Conservation (phyloP, 2,329 filamentous ascomycete species). For the Sclerotinia spermophila region DNA sequence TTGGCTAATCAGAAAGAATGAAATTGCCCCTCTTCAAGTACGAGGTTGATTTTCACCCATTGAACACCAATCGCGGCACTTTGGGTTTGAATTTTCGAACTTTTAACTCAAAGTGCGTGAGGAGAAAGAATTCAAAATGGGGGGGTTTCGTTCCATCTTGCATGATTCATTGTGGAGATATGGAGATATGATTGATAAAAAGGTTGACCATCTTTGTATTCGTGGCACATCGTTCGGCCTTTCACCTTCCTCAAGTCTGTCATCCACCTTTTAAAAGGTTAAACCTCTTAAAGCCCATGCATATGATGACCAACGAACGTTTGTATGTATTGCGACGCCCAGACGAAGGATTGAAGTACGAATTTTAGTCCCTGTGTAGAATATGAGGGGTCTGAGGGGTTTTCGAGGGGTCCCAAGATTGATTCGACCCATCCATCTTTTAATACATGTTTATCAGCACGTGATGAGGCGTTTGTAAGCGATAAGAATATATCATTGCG, state of each 20-base stretch:
- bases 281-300: neutral
- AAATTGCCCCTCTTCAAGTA: slow-evolving; percentile 16
- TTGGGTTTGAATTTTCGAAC: neutral
- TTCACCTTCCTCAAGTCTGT: neutral
- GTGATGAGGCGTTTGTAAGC: neutral
- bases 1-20: slow-evolving; percentile 8
- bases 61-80: slow-evolving; percentile 14
- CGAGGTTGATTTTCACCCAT: slow-evolving; percentile 1
- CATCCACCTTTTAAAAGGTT: neutral
- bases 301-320: neutral
- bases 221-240: slow-evolving; percentile 10
- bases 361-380: neutral
- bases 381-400: neutral
- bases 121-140: neutral
- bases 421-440: neutral
- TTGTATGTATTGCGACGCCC: neutral
- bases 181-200: slow-evolving; percentile 13
- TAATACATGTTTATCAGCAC: slow-evolving; percentile 8
- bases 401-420: slow-evolving; percentile 1
- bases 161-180: slow-evolving; percentile 14
- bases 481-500: neutral
- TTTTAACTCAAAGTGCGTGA: neutral
- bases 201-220: slow-evolving; percentile 5
- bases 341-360: neutral
- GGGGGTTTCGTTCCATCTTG: slow-evolving; percentile 5